Base-by-base conservation (phyloP, 2,329 filamentous ascomycete genomes). In the Ceratocystis harringtonii region DNA sequence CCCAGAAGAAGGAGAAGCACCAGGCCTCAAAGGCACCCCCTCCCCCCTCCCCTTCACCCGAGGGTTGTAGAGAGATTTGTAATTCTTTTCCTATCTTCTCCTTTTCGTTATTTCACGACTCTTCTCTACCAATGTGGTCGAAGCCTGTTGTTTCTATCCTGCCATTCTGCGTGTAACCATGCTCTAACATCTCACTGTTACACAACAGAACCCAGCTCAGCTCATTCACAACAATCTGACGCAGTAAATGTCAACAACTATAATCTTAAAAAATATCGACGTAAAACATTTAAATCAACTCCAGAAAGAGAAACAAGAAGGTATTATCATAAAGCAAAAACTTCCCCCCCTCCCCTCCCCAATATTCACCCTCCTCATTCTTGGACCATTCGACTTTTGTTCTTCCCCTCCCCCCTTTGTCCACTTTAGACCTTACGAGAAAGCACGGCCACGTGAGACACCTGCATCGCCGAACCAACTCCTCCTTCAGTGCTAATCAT, bases 391-490 rank as follows among this genome's bases (percentile, higher is more conserved):
- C 45, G 36, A 3, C 36, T 41, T 12, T 41, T 19, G 17, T 22
- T 50, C 17, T 19, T 50, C 45, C 45, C 45, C 45, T 8, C 7
- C 10, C 43, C 8, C 45, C 6, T 8, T 12, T 50, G 6, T 22
- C 10, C 7, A 22, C 45, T 22, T 10, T 41, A 41, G 10, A 19
- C 4, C n/a, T 50, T 50, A 5, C n/a, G 45, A 4, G 45, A n/a
- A n/a, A 50, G n/a, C 45, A 67, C 66, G n/a, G 48, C 74, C 19
- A 78, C 74, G 67, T 76, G 76, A 55, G 75, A 73, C 19, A 78
- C 70, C 68, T 77, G 73, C 73, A 78, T 74, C 10, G 69, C 69
- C 6, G 73, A 71, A 1, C 69, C 70, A 5, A 68, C 62, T 0
- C 75, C 76, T 7, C 71, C 75, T 12, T 66, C 62, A 2, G 76